These are phyloP conservation scores for Physaria fendleri DNA, from an alignment of 345 rosid species.

Conservation along the genomic window DNA sequence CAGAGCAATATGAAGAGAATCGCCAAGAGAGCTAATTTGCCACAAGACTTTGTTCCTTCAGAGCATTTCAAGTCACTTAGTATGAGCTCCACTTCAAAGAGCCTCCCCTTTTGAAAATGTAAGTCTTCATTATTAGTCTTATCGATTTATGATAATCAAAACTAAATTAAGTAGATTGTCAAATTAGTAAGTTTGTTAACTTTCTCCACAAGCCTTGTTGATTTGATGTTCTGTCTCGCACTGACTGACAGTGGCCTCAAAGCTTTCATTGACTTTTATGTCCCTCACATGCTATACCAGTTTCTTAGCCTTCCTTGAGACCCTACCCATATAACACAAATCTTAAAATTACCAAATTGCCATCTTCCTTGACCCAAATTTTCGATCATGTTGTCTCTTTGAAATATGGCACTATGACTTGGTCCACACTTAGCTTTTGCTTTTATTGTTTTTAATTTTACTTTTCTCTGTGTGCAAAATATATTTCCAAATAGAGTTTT, in stretches of 20 bases:
- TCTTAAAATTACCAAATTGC: conserved; percentile 7
- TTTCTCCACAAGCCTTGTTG: conserved; percentile 15
- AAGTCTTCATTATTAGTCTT: conserved; percentile 17
- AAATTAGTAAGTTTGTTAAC: conserved; percentile 8
- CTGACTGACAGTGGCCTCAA: conserved; percentile 27
- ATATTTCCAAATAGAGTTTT: neutral
- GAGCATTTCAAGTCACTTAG: conserved; percentile 90
- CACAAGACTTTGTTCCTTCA: conserved; percentile 91
- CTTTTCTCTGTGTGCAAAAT: neutral
- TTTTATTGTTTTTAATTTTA: conserved; percentile 4
- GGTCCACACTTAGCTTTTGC: conserved; percentile 28
- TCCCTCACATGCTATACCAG: conserved; percentile 15
- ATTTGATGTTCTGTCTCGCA: conserved; percentile 31
- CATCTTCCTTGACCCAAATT: neutral
- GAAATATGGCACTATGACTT: conserved; percentile 21
- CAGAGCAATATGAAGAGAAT: conserved; percentile 95
- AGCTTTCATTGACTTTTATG: conserved; percentile 10
- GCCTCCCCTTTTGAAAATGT: conserved; percentile 73
- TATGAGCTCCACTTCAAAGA: conserved; percentile 82
- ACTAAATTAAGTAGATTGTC: neutral
- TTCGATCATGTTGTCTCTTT: conserved; percentile 26
- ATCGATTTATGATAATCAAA: neutral
- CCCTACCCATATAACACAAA: conserved; percentile 17
- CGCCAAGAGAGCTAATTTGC: conserved; percentile 90
- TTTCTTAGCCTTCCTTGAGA: conserved; percentile 10